Evolutionary conservation across 305 asterid species (phyloP), one percentile per base, ranked within the genome.

Genomic region (Solanum hybrid): DNA sequence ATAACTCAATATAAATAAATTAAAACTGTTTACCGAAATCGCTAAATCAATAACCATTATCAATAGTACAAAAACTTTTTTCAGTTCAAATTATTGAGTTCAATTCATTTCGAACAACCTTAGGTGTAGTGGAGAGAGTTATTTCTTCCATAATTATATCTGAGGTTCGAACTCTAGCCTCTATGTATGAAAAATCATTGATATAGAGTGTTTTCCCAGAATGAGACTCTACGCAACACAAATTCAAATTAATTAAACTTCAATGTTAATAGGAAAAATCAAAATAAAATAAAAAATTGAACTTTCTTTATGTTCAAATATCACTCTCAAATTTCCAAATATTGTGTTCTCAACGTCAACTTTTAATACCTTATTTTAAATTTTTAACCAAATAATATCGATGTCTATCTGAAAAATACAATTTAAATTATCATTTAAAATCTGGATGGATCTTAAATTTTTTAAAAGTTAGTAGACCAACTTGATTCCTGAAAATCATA

Each of bases 21-120:
- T 61, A 1, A 8, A 7, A 20, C 0, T 61, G 11, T 8, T 61
- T 61, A 61, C 12, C 1, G 0, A 61, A 51, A 22, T 8, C 2
- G 0, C 73, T 61, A 61, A 20, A 61, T 61, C 5, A 20, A 20
- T 7, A 61, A 20, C 73, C 6, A 61, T 61, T 61, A 61, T 22
- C 27, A 61, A 61, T 61, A 61, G 8, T 20, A 8, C 5, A 22
- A 61, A 61, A 61, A 3, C 24, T 20, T 57, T 17, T 20, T 57
- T 7, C 1, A 0, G 5, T 61, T 61, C 12, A 61, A 22, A 20
- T 61, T 61, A 61, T 61, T 22, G 73, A 61, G 10, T 61, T 61
- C 26, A 61, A 1, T 61, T 61, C 26, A 22, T 61, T 61, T 61
- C 1, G 73, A 3, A 61, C 26, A 61, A 22, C 0, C 12, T 22